Percentiles rank a stretch among this genome's conserved stretches.
Evolutionary conservation across 2,329 filamentous ascomycete genomes (phyloP).

Genomic region (Purpureocillium lavendulum): DNA sequence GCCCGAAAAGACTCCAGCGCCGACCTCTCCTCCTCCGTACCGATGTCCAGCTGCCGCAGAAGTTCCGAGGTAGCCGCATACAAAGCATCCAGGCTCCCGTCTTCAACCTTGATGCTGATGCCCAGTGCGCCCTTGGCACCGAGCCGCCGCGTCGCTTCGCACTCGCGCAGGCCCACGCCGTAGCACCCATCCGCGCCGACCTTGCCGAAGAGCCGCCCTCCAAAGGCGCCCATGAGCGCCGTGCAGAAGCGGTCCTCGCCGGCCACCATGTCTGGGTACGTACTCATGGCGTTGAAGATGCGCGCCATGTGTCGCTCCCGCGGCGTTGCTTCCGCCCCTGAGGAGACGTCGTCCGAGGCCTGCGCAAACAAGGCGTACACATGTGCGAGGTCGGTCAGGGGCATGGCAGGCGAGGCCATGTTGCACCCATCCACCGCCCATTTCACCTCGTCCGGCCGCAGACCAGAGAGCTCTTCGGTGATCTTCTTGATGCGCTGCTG

Average conservation of each 20-base stretch:
- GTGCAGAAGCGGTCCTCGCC: conserved; percentile 40
- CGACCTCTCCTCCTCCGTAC: conserved; percentile 17
- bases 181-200: conserved; percentile 41
- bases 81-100: conserved; percentile 33
- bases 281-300: conserved; percentile 33
- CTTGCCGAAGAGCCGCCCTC: conserved; percentile 33
- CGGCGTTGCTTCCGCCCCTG: too few relatives aligned
- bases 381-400: conserved; percentile 24
- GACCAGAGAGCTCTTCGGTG: conserved; percentile 25
- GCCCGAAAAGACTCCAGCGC: conserved; percentile 23
- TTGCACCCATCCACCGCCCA: conserved; percentile 41
- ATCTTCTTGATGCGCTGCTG: conserved; percentile 27
- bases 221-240: conserved; percentile 29
- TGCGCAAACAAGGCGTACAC: conserved; percentile 28
- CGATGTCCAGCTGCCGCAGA: conserved; percentile 32
- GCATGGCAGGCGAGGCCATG: conserved; percentile 33
- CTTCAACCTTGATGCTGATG: conserved; percentile 39
- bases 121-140: conserved; percentile 29
- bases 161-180: conserved; percentile 30
- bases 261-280: conserved; percentile 32
- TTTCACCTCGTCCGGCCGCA: conserved; percentile 16
- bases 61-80: conserved; percentile 35
- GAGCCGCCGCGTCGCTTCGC: conserved; percentile 23
- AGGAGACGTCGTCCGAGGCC: conserved; percentile 14
- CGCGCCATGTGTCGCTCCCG: conserved; percentile 18